A percentile compares a stretch with the other conserved stretches of the same genome.
phyloP scores from a whole-genome alignment of 2,329 filamentous ascomycete species.

The Didymella arachidicola region DNA sequence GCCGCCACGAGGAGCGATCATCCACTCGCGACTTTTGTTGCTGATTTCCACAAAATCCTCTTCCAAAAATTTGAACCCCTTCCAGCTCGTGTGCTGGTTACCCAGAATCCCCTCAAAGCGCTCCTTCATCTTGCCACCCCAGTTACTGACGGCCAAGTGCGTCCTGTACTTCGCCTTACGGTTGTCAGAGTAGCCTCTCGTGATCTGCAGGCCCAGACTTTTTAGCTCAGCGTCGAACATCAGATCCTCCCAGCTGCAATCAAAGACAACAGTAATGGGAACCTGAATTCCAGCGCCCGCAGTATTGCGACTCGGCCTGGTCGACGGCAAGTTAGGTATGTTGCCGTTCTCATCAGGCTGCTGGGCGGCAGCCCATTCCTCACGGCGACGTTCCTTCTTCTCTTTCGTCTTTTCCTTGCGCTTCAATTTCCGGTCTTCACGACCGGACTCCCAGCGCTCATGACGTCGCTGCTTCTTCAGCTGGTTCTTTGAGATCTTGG shows the following conservation, averaged over 20 bases:
- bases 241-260: conserved; percentile 89
- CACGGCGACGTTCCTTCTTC: conserved; percentile 61
- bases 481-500: conserved; percentile 80
- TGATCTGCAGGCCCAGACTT: conserved; percentile 83
- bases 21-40: conserved; percentile 69
- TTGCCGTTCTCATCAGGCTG: conserved; percentile 35
- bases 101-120: conserved; percentile 80
- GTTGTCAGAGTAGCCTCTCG: conserved; percentile 89
- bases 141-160: conserved; percentile 80
- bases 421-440: conserved; percentile 64
- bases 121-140: conserved; percentile 74
- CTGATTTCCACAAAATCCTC: conserved; percentile 77
- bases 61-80: conserved; percentile 74
- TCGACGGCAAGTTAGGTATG: conserved; percentile 27
- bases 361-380: conserved; percentile 54
- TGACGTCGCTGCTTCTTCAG: conserved; percentile 78
- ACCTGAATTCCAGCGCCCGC: conserved; percentile 62
- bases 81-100: conserved; percentile 80
- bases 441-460: conserved; percentile 78
- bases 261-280: conserved; percentile 82
- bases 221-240: conserved; percentile 89
- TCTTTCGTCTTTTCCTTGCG: conserved; percentile 64
- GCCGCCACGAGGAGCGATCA: conserved; percentile 68
- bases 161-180: conserved; percentile 70
- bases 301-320: conserved; percentile 29